Base-by-base conservation (phyloP, 2,329 filamentous ascomycete species). In the Aspergillus awamori region DNA sequence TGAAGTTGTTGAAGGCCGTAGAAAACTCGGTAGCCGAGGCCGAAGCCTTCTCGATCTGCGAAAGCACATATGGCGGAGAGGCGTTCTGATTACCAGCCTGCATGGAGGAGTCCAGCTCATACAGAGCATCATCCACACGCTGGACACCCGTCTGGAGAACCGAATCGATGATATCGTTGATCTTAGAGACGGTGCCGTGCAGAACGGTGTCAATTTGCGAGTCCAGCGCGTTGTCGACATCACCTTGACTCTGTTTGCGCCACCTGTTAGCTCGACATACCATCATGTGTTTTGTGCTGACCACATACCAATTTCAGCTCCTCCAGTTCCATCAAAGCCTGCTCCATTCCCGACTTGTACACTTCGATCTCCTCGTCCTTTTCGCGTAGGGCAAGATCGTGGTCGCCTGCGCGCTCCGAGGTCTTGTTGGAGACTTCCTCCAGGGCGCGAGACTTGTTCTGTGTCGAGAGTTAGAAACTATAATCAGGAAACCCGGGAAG, bases 81-180 rank as follows among this genome's bases (percentile, higher is more conserved):
- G 95, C 95, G 72, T 96, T 99, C 80, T 98, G 95, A 80, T 99
- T 99, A 77, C 95, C 95, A 43, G 94, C 95, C 76, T 98, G 94
- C 93, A 98, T 98, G 20, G 91, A 91, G 20, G 95, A 98, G 77
- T 99, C 95, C 47, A 99, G 84, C 77, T 99, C 95, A 79, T 99
- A 99, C 38, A 99, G 83, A 47, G 95, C 93, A 77, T 99, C 95
- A 71, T 99, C 95, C 13, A 99, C 93, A 48, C 95, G 89, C 71
- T 95, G 89, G 22, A 98, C 92, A 67, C 93, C 95, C 53, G 92
- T 89, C 75, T 98, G 93, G 41, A 99, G 83, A 3, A 99, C 95
- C 0, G 94, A 97, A 76, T 99, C 95, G 68, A 99, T 96, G 57
- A 99, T 94, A 70, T 96, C 93, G 80, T 96, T 95, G 76, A 99